Evolutionary conservation across 495 filamentous ascomycete genomes (phyloP).

Genomic region (Penicillium diatomitis): DNA sequence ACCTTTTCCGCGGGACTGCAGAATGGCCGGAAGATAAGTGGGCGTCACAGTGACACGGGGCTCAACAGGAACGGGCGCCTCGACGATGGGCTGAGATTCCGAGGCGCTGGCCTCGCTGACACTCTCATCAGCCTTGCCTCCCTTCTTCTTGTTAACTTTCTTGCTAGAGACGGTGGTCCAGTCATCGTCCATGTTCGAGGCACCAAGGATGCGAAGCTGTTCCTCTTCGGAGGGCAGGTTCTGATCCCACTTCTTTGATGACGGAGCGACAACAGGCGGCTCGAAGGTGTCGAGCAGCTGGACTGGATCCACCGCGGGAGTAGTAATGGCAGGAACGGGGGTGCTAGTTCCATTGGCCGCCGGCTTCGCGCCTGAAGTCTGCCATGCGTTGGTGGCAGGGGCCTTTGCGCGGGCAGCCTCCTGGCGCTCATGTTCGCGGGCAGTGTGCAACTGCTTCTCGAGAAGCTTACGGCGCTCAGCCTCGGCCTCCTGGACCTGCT

Average conservation of each 20-base stretch:
- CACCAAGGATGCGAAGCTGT: conserved; percentile 61
- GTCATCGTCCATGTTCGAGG: conserved; percentile 47
- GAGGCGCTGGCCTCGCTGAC: conserved; percentile 32
- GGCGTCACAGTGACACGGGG: conserved; percentile 34
- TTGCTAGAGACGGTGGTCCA: conserved; percentile 76
- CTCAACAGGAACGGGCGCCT: conserved; percentile 25
- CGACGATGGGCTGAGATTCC: conserved; percentile 27
- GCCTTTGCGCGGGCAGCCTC: conserved; percentile 61
- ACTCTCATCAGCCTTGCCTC: conserved; percentile 33
- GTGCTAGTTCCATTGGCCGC: conserved; percentile 20
- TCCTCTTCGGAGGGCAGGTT: conserved; percentile 75
- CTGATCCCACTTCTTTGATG: conserved; percentile 39
- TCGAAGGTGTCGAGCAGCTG: conserved; percentile 74
- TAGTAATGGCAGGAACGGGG: conserved; percentile 17
- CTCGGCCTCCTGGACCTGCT: conserved; percentile 63
- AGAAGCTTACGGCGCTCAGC: conserved; percentile 57
- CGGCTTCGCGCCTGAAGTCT: conserved; percentile 29
- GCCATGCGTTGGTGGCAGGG: conserved; percentile 54
- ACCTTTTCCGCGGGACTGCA: conserved; percentile 33
- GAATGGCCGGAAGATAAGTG: conserved; percentile 34
- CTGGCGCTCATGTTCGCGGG: conserved; percentile 69
- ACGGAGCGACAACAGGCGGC: conserved; percentile 22
- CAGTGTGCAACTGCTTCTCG: conserved; percentile 73
- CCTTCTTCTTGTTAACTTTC: conserved; percentile 48
- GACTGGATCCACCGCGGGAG: conserved; percentile 23